These are phyloP conservation scores for Coleophoma eucalyptorum DNA, from an alignment of 2,329 filamentous ascomycete genomes.

Conservation along the genomic window DNA sequence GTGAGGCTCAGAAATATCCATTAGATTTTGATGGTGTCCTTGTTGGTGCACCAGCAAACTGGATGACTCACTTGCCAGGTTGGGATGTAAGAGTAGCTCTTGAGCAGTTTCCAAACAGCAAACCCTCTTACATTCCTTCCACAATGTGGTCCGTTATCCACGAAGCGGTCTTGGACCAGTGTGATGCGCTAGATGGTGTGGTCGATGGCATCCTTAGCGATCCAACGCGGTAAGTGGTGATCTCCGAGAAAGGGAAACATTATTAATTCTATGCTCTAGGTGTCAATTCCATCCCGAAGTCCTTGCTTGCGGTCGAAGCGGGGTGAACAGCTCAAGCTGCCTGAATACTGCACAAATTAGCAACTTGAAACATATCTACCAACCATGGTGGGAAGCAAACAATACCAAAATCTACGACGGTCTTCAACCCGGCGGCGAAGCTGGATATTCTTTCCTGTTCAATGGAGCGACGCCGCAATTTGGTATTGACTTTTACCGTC, in stretches of 20 bases:
- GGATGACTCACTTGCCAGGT: slow-evolving; percentile 1
- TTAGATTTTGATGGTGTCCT: slow-evolving; percentile 45
- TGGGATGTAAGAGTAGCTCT: slow-evolving; percentile 7
- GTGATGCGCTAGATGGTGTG: slow-evolving; percentile 43
- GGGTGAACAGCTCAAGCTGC: slow-evolving; percentile 35
- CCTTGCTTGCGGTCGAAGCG: slow-evolving; percentile 37
- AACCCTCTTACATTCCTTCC: slow-evolving; percentile 19
- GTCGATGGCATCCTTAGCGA: slow-evolving; percentile 40
- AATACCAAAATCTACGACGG: slow-evolving; percentile 42
- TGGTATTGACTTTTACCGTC: slow-evolving; percentile 39
- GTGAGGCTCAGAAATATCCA: slow-evolving; percentile 37
- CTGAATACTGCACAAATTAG: slow-evolving; percentile 37
- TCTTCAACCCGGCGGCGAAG: slow-evolving; percentile 38
- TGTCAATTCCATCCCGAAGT: slow-evolving; percentile 29
- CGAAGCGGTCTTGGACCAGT: slow-evolving; percentile 39
- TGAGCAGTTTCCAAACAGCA: slow-evolving; percentile 3
- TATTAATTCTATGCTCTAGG: slow-evolving; percentile 9
- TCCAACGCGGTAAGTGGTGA: slow-evolving; percentile 11
- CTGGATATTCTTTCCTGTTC: slow-evolving; percentile 5
- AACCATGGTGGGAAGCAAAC: slow-evolving; percentile 32
- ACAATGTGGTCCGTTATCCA: slow-evolving; percentile 29
- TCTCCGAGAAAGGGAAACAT: not conserved
- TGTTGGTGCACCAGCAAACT: slow-evolving; percentile 32
- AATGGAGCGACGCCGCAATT: not conserved
- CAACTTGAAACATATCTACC: slow-evolving; percentile 36